A percentile compares a stretch with the other conserved stretches of the same genome.
Conservation (phyloP, 202 grass and related monocot species). For the Bolboschoenoplectus hybrid region DNA sequence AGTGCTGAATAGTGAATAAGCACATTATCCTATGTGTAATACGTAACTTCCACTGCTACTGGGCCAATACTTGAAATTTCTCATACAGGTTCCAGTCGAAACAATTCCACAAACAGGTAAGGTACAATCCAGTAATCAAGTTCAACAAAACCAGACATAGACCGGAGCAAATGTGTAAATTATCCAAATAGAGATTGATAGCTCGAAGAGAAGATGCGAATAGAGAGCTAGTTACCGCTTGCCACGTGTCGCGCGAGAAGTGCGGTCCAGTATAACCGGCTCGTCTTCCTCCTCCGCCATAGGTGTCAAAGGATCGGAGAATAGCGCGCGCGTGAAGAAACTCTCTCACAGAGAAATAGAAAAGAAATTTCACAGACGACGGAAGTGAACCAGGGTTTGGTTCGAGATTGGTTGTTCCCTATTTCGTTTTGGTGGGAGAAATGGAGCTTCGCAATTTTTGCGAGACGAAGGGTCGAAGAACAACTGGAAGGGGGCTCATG, state of each 20-base stretch:
- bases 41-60: not conserved
- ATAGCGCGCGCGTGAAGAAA: not conserved
- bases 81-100: not conserved
- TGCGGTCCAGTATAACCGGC: slow-evolving; percentile 66
- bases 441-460: no score
- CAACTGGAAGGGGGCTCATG: no score
- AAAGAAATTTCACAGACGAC: not conserved
- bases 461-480: no score
- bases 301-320: not conserved
- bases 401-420: not conserved
- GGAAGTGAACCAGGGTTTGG: not conserved
- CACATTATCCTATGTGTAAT: not conserved
- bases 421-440: not conserved
- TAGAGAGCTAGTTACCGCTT: slow-evolving; percentile 58
- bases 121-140: slow-evolving; percentile 7
- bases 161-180: not conserved
- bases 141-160: not conserved
- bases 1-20: not conserved
- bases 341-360: not conserved
- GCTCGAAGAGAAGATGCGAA: not conserved
- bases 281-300: slow-evolving; percentile 46
- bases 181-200: not conserved
- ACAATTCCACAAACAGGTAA: slow-evolving; percentile 4
- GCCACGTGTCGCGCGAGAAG: slow-evolving; percentile 63
- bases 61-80: not conserved